A percentile compares a stretch with the other conserved stretches of the same genome.
These are phyloP conservation scores for Pelargonium cotyledonis DNA, from an alignment of 441 rosid species.

Conservation along the genomic window DNA sequence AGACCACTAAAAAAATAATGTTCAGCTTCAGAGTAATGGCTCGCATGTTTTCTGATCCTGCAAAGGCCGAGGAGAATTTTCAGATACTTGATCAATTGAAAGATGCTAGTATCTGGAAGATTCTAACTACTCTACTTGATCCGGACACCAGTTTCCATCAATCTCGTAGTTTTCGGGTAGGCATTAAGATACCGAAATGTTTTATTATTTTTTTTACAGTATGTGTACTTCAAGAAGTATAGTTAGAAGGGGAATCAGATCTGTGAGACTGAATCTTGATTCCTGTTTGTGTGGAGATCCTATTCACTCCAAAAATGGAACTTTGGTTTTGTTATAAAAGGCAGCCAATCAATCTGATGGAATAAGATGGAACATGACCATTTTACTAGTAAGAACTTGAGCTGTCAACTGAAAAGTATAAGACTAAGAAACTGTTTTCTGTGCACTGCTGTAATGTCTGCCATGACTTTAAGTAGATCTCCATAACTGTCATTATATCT, in stretches of 20 bases:
- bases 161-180: conserved; percentile 67
- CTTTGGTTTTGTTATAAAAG: background rate
- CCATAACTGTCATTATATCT: background rate
- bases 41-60: conserved; percentile 78
- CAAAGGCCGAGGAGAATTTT: conserved; percentile 82
- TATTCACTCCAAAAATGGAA: background rate
- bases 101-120: conserved; percentile 93
- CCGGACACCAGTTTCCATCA: conserved; percentile 61
- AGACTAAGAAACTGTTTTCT: background rate
- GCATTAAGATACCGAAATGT: conserved; percentile 22
- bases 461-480: background rate
- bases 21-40: conserved; percentile 87
- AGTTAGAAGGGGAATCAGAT: background rate
- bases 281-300: background rate
- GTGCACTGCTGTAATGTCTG: conserved; percentile 6
- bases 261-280: background rate
- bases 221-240: background rate
- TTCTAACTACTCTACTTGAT: conserved; percentile 64
- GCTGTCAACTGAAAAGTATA: background rate
- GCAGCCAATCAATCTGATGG: background rate
- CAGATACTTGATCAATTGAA: conserved; percentile 89
- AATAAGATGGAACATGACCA: background rate
- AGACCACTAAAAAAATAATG: conserved; percentile 68
- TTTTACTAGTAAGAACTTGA: background rate
- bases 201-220: conserved; percentile 7